These are phyloP conservation scores for Russula griseocarnosa DNA, from an alignment of 768 basidiomycete species.

Conservation along the genomic window DNA sequence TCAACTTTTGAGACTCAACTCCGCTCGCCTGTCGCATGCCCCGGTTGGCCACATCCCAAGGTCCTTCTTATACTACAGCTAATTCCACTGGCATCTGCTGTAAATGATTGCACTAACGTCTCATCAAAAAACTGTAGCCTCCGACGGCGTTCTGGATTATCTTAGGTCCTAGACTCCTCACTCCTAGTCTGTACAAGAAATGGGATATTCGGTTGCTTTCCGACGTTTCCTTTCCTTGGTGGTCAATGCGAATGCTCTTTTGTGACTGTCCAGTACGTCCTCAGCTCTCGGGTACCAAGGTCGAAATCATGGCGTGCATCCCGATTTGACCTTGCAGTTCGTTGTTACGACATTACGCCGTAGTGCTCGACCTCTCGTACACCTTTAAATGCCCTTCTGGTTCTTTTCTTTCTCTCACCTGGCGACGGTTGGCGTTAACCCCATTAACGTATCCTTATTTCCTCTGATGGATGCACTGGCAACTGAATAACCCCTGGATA, in stretches of 20 bases:
- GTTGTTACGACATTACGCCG: neutral
- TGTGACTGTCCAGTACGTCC: neutral
- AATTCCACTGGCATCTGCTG: too few relatives aligned
- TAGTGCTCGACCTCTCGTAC: too few relatives aligned
- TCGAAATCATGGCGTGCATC: neutral
- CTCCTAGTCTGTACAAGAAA: neutral
- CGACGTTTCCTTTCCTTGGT: neutral
- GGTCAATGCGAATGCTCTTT: neutral
- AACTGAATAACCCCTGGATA: too few relatives aligned
- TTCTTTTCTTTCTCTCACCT: neutral
- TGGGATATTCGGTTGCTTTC: neutral
- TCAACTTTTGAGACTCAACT: conserved; percentile 11
- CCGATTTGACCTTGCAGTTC: neutral
- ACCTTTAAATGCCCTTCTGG: neutral
- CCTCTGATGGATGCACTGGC: neutral
- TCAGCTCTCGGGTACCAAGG: neutral
- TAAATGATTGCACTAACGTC: neutral
- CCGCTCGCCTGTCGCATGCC: neutral
- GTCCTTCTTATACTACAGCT: too few relatives aligned
- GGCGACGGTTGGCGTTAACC: neutral
- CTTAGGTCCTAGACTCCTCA: too few relatives aligned
- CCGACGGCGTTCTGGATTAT: neutral
- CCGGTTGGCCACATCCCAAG: neutral
- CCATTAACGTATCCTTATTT: neutral
- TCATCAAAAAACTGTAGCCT: neutral